These are phyloP conservation scores for Colletotrichum graminicola DNA, from an alignment of 2,329 filamentous ascomycete genomes.

Conservation along the genomic window DNA sequence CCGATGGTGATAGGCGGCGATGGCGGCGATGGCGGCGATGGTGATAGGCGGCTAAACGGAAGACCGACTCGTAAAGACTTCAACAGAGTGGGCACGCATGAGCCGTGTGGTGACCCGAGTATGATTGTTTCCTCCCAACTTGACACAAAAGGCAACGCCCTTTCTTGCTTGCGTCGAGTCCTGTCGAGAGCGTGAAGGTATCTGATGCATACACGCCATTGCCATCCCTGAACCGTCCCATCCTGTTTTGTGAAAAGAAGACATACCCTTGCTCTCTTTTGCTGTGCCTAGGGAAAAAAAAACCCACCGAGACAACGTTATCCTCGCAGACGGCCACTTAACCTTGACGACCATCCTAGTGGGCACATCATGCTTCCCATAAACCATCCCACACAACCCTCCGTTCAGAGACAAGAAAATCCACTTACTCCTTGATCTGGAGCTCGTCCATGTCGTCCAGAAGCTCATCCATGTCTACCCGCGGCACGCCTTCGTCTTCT, in stretches of 20 bases:
- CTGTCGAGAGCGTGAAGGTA: conserved; percentile 23
- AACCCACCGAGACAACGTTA: conserved; percentile 13
- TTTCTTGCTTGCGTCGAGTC: conserved; percentile 14
- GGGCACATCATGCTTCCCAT: conserved; percentile 11
- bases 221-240: conserved; percentile 35
- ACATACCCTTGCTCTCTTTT: conserved; percentile 14
- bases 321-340: conserved; percentile 36
- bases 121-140: conserved; percentile 13
- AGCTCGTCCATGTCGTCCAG: conserved; percentile 95
- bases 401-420: neutral
- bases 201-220: conserved; percentile 41
- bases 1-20: neutral
- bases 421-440: conserved; percentile 69
- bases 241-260: conserved; percentile 23
- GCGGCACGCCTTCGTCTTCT: conserved; percentile 73
- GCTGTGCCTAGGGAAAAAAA: conserved; percentile 16
- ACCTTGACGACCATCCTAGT: conserved; percentile 19
- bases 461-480: conserved; percentile 83
- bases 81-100: conserved; percentile 1
- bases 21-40: neutral
- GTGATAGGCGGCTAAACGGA: neutral
- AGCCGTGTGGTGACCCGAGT: conserved; percentile 24
- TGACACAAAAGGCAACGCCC: conserved; percentile 16
- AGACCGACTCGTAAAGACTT: neutral
- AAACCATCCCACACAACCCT: neutral